Evolutionary conservation across 306 rosid species (phyloP).

Genomic region (Carpinus fangiana): DNA sequence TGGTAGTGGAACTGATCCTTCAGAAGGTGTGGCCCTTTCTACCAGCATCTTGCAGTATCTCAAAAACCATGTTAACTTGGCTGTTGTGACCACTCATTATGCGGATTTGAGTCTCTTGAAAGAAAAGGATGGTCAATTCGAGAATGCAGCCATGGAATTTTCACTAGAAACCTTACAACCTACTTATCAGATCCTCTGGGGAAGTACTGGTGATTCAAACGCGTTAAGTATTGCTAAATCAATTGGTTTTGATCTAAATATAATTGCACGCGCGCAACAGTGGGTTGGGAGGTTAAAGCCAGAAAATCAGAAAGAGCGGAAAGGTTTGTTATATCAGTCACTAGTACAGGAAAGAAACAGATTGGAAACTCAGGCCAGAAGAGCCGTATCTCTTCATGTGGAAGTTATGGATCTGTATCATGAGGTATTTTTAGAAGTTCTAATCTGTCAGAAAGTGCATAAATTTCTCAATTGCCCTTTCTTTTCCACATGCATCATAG

Average conservation of each 20-base stretch:
- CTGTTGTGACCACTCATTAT: slow-evolving; percentile 91
- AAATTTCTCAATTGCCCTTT: slow-evolving; percentile 24
- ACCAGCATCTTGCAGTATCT: slow-evolving; percentile 81
- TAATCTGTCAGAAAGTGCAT: slow-evolving; percentile 13
- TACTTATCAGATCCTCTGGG: slow-evolving; percentile 88
- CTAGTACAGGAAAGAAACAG: slow-evolving; percentile 69
- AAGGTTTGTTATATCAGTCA: slow-evolving; percentile 72
- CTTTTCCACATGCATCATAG: slow-evolving; percentile 9
- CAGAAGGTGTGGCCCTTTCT: slow-evolving; percentile 99
- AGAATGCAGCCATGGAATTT: slow-evolving; percentile 95
- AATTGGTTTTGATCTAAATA: slow-evolving; percentile 66
- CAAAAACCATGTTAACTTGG: slow-evolving; percentile 69
- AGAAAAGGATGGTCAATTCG: slow-evolving; percentile 67
- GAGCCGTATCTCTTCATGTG: slow-evolving; percentile 63
- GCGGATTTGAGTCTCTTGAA: slow-evolving; percentile 79
- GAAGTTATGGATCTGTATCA: slow-evolving; percentile 55
- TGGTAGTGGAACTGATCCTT: slow-evolving; percentile 96
- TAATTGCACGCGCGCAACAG: slow-evolving; percentile 56
- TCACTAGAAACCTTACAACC: slow-evolving; percentile 75
- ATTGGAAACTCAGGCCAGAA: slow-evolving; percentile 66
- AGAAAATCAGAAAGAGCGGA: slow-evolving; percentile 80
- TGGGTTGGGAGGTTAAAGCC: slow-evolving; percentile 83
- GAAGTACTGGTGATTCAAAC: slow-evolving; percentile 84
- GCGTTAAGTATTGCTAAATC: slow-evolving; percentile 83
- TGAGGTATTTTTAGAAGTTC: slow-evolving; percentile 58